Conservation (phyloP, 371 early-diverging fungal genomes). For the Chytridium lagenaria region DNA sequence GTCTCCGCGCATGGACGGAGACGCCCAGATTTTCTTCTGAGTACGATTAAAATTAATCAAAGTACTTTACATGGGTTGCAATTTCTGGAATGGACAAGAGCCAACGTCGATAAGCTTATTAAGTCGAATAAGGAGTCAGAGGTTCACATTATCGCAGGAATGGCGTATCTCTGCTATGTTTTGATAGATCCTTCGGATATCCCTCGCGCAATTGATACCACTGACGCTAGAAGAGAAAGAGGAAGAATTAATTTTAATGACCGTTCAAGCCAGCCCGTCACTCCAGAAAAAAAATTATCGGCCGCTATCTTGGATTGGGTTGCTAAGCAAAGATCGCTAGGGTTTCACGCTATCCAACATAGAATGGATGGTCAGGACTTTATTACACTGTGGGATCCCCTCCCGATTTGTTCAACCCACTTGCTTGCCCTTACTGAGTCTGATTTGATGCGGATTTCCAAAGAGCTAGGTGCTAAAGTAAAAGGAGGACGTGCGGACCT, state of each 20-base stretch:
- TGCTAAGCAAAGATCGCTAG: background rate
- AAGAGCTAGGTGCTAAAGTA: background rate
- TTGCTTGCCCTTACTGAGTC: background rate
- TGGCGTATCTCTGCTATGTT: conserved; percentile 17
- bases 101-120: conserved; percentile 18
- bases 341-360: conserved; percentile 28
- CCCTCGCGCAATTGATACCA: conserved; percentile 1
- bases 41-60: background rate
- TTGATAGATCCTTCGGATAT: conserved; percentile 26
- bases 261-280: background rate
- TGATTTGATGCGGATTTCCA: background rate
- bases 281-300: background rate
- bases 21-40: no score
- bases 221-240: background rate
- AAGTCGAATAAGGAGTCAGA: background rate
- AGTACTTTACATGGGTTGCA: conserved; percentile 24
- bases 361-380: conserved; percentile 8
- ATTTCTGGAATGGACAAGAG: conserved; percentile 20
- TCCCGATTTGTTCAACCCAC: conserved; percentile 16
- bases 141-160: background rate
- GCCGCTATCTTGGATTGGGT: background rate
- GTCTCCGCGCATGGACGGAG: no score
- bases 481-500: background rate
- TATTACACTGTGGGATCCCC: conserved; percentile 34
- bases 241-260: background rate